Conservation (phyloP, 805 yeast genomes). For the Metschnikowia matae region DNA sequence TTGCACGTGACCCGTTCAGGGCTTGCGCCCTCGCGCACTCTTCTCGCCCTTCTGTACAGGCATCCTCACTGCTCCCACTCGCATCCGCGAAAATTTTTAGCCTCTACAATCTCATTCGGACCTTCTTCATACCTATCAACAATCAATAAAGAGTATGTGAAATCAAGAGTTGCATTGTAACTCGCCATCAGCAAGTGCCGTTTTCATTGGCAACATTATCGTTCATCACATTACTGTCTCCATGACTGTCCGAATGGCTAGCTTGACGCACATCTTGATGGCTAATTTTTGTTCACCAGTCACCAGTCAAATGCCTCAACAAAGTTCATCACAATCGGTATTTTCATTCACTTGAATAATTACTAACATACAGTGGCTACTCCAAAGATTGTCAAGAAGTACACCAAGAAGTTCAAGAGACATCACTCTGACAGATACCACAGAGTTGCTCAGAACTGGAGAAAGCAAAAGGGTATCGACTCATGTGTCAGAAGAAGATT, state of each 20-base stretch:
- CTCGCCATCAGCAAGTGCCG: neutral
- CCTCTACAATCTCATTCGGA: conserved; percentile 4
- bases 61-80: conserved; percentile 9
- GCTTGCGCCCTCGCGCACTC: conserved; percentile 15
- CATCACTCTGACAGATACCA: conserved; percentile 99
- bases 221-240: no score
- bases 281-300: no score
- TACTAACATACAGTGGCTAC: conserved; percentile 70
- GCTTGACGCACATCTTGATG: no score
- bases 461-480: conserved; percentile 99
- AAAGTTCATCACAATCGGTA: no score
- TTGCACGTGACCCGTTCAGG: conserved; percentile 15
- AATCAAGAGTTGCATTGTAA: neutral
- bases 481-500: conserved; percentile 99
- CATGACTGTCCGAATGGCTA: no score
- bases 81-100: conserved; percentile 22
- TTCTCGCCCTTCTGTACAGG: conserved; percentile 7
- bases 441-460: conserved; percentile 99
- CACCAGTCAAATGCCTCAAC: no score
- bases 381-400: conserved; percentile 99
- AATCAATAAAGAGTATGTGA: conserved; percentile 21
- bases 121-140: conserved; percentile 16
- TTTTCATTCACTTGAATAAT: no score
- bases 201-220: neutral
- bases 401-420: conserved; percentile 98